These are phyloP conservation scores for Anisodus tanguticus DNA, from an alignment of 257 asterid species.

Conservation along the genomic window DNA sequence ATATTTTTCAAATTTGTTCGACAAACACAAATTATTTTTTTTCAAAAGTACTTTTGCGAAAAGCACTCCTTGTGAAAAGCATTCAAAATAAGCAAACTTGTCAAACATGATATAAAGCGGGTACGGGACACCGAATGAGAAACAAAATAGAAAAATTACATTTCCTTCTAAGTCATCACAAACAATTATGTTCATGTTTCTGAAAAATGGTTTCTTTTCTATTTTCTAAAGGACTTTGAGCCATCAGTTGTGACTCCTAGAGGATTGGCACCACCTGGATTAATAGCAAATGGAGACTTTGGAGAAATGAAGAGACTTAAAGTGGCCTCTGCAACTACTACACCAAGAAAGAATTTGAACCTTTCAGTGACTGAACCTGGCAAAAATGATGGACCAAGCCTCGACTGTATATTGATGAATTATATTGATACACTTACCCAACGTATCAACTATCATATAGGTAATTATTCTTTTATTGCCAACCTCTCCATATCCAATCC, in stretches of 20 bases:
- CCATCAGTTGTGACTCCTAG: conserved; percentile 12
- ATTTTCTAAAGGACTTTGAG: neutral
- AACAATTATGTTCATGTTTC: neutral
- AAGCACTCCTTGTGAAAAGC: no score
- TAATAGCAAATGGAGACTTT: conserved; percentile 21
- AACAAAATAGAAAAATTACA: no score
- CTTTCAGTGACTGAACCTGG: conserved; percentile 30
- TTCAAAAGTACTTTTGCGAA: no score
- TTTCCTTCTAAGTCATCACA: neutral
- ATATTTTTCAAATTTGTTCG: no score
- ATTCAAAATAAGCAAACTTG: no score
- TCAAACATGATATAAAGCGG: neutral
- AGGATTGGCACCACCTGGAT: conserved; percentile 25
- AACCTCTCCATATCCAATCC: neutral
- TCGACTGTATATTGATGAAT: conserved; percentile 24
- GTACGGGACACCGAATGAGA: neutral
- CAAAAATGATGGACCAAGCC: neutral
- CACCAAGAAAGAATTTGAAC: conserved; percentile 29
- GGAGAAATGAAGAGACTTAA: conserved; percentile 20
- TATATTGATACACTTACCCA: conserved; percentile 30
- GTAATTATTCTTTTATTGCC: neutral
- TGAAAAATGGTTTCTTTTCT: neutral
- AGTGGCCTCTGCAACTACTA: neutral
- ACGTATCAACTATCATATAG: conserved; percentile 32
- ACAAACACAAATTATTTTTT: no score